Evolutionary conservation across 2,329 filamentous ascomycete genomes (phyloP), one percentile per base, ranked within the genome.

Genomic region (Botrytis galanthina): DNA sequence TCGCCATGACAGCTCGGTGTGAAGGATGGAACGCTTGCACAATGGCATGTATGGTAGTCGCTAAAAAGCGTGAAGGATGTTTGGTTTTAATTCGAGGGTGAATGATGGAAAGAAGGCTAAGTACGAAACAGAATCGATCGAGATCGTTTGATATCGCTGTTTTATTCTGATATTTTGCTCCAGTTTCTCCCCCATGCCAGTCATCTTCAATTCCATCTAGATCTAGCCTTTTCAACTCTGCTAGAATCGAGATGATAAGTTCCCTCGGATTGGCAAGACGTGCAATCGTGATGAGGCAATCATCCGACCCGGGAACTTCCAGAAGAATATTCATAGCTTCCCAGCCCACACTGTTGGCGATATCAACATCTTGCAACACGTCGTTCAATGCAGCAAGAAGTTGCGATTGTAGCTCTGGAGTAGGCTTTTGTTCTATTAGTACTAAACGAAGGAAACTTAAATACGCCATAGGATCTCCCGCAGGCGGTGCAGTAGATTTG

Each of bases 241-340:
- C 92, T 39, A 93, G 90, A 44, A 94, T 89, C 80, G 95, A 95
- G 78, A 96, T 85, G 74, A 95, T 91, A 63, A 94, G 92, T 82
- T 96, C 93, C 69, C 93, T 86, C 1, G 93, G 93, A 80, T 95
- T 96, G 69, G 93, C 93, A 57, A 94, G 85, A 37, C 90, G 88
- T 46, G 93, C 93, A 70, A 95, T 90, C 39, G 39, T 42, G 39
- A 42, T 39, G 10, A 39, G 10, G 10, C 37, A 39, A 39, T 12
- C 10, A 12, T 39, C 37, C 10, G 37, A 39, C 10, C 37, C 37
- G 37, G 37, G 37, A 37, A 37, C 37, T 37, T 37, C 37, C 37
- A 37, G 37, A 37, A 37, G 37, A 37, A 37, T 37, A 37, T 9
- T 37, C 37, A 37, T 37, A 37, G 37, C 37, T 37, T 37, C 37